Evolutionary conservation across 208 protist species (phyloP).

Genomic region (Acanthamoeba lenticulata): DNA sequence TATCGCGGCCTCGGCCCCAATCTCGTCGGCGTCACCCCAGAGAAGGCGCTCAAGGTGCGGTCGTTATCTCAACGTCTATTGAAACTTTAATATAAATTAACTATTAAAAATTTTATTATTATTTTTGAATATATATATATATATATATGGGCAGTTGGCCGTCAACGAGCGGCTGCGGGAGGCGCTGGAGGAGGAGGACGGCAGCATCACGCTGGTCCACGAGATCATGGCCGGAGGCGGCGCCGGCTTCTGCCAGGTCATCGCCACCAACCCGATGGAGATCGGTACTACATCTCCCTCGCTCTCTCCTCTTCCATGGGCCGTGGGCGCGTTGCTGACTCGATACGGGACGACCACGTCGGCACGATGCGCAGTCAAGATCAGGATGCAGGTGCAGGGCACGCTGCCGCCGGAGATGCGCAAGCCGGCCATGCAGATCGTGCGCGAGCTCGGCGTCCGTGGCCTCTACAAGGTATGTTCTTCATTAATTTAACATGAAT

Average conservation of each 20-base stretch:
- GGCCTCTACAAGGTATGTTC: constrained; percentile 77
- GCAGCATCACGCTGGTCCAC: constrained; percentile 75
- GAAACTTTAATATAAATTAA: no score
- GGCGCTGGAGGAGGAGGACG: constrained; percentile 69
- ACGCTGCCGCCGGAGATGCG: neutral
- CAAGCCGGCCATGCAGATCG: constrained; percentile 72
- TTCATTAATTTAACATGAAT: no score
- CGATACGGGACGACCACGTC: no score
- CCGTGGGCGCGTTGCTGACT: no score
- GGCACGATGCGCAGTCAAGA: constrained; percentile 79
- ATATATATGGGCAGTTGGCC: no score
- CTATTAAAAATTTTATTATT: no score
- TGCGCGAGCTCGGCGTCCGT: constrained; percentile 75
- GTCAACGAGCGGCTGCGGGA: constrained; percentile 81
- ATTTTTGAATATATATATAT: no score
- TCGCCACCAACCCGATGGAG: constrained; percentile 85
- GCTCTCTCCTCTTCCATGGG: neutral
- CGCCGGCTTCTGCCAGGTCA: constrained; percentile 82
- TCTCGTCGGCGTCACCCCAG: constrained; percentile 83
- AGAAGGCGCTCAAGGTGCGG: constrained; percentile 87
- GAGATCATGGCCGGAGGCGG: constrained; percentile 81
- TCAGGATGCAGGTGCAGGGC: constrained; percentile 81
- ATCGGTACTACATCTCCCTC: constrained; percentile 56
- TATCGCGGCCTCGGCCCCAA: constrained; percentile 82
- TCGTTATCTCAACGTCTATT: no score